Evolutionary conservation across 139 green algal genomes (phyloP).

Genomic region (Chlamydomonas incerta): DNA sequence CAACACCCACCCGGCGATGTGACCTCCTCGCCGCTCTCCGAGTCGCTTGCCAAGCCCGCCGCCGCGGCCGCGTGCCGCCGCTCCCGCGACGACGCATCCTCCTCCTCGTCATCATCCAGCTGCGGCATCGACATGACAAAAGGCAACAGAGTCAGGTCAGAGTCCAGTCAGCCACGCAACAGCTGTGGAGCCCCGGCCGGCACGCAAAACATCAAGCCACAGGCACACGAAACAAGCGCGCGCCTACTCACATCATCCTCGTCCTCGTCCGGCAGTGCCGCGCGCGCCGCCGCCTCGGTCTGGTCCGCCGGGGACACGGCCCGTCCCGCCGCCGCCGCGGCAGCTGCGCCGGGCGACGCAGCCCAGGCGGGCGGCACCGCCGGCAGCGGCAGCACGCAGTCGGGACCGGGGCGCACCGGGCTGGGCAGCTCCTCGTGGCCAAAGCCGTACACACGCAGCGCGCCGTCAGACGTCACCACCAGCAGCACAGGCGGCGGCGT

Average conservation of each 20-base stretch:
- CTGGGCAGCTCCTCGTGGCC: constrained; percentile 35
- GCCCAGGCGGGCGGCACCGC: not conserved
- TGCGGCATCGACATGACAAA: no score
- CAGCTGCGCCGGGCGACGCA: not conserved
- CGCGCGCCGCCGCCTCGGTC: not conserved
- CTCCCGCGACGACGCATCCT: not conserved
- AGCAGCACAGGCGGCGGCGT: constrained; percentile 60
- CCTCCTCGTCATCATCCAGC: not conserved
- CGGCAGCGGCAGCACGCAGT: not conserved
- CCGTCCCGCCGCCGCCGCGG: not conserved
- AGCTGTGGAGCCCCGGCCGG: no score
- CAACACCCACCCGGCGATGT: constrained; percentile 38
- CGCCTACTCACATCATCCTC: not conserved
- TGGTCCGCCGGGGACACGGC: not conserved
- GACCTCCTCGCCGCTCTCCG: constrained; percentile 39
- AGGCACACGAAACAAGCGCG: no score
- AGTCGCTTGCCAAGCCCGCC: not conserved
- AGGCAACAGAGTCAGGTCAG: no score
- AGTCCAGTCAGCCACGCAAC: no score
- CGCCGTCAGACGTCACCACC: constrained; percentile 68
- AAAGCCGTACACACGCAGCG: constrained; percentile 66
- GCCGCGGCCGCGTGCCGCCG: not conserved
- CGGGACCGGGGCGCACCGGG: not conserved
- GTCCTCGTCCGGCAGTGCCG: not conserved
- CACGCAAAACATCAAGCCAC: no score